Conservation (phyloP, 1,284 basidiomycete species). For the Tylopilus orsonianus region DNA sequence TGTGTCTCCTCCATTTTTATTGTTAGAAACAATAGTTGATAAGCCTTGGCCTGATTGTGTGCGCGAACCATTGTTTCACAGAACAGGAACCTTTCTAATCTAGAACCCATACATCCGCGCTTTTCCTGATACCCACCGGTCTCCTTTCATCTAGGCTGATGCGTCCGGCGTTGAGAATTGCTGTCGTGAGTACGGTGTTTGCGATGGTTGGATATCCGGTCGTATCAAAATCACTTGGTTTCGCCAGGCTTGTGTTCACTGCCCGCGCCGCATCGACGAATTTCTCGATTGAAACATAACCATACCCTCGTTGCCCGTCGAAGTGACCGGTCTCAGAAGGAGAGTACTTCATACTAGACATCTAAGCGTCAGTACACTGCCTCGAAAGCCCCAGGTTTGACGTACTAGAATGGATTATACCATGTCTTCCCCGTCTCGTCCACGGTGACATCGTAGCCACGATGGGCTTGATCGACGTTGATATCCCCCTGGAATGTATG, state of each 20-base stretch:
- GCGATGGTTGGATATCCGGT: constrained; percentile 85
- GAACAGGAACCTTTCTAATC: constrained; percentile 42
- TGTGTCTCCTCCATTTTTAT: neutral
- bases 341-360: constrained; percentile 84
- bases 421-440: constrained; percentile 82
- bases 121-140: constrained; percentile 73
- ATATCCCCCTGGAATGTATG: constrained; percentile 70
- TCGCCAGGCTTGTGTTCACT: constrained; percentile 70
- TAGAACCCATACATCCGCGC: constrained; percentile 66
- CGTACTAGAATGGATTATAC: constrained; percentile 91
- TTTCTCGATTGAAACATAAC: constrained; percentile 88
- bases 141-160: constrained; percentile 87
- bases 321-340: constrained; percentile 90
- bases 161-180: constrained; percentile 88
- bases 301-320: constrained; percentile 91
- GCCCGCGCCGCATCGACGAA: constrained; percentile 80
- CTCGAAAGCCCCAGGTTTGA: constrained; percentile 13
- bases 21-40: neutral
- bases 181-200: constrained; percentile 87
- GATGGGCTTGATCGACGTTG: constrained; percentile 88
- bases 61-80: constrained; percentile 2
- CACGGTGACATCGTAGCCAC: constrained; percentile 85
- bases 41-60: neutral
- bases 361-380: constrained; percentile 12
- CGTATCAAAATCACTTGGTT: constrained; percentile 72